phyloP scores from a whole-genome alignment of 78 protist species.

The Dictyostelium purpureum region DNA sequence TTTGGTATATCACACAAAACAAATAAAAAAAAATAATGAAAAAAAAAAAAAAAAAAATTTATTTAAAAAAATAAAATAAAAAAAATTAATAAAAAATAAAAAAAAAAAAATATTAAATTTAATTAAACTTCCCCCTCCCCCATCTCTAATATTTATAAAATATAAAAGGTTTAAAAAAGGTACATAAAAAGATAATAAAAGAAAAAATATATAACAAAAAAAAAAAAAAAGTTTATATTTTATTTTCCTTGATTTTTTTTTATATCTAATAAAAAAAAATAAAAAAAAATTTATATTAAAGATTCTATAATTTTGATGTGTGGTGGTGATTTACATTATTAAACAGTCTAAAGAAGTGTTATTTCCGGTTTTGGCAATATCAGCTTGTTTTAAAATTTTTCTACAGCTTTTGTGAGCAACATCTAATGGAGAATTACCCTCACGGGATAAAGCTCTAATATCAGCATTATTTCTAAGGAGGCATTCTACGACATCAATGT shows the following conservation, averaged over 20 bases:
- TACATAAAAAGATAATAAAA: too few species aligned
- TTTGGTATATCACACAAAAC: too few species aligned
- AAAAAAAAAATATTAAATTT: background rate
- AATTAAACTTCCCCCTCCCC: too few species aligned
- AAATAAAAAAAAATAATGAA: too few species aligned
- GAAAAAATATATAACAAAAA: too few species aligned
- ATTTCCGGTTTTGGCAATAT: background rate
- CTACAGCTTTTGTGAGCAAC: slow-evolving; percentile 59
- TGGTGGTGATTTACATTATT: slow-evolving; percentile 12
- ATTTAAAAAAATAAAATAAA: background rate
- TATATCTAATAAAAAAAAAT: background rate
- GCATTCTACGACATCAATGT: slow-evolving; percentile 57
- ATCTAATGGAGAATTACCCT: slow-evolving; percentile 31
- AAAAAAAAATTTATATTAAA: too few species aligned
- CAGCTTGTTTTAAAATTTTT: slow-evolving; percentile 40
- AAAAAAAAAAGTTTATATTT: background rate
- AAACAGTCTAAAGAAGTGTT: background rate
- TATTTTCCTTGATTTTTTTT: background rate
- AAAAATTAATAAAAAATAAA: background rate
- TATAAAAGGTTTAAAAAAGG: too few species aligned
- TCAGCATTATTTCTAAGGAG: slow-evolving; percentile 57
- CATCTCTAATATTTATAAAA: too few species aligned
- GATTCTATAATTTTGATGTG: background rate
- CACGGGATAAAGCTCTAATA: slow-evolving; percentile 35
- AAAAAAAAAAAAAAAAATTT: background rate